These are phyloP conservation scores for Carex pumila DNA, from an alignment of 176 grass and related monocot genomes.

Conservation along the genomic window DNA sequence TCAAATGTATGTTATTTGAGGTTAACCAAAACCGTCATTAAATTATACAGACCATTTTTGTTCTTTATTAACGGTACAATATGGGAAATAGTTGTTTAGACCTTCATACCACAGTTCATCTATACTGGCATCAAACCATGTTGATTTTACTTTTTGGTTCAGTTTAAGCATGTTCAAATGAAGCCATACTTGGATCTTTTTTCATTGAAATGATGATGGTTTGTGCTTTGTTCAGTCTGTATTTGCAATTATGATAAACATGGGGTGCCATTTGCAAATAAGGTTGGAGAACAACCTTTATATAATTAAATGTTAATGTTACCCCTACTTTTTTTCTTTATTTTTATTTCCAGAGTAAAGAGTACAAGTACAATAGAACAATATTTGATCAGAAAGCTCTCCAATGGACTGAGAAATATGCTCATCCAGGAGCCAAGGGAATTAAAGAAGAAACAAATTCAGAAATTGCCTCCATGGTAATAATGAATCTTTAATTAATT, in stretches of 20 bases:
- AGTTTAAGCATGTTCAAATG: background rate
- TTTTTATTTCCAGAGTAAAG: constrained; percentile 50
- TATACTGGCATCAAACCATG: background rate
- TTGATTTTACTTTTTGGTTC: background rate
- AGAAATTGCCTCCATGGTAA: background rate
- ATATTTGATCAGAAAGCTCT: constrained; percentile 66
- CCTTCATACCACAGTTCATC: background rate
- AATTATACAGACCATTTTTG: background rate
- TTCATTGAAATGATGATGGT: background rate
- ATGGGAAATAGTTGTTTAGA: background rate
- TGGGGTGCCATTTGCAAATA: background rate
- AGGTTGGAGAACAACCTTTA: background rate
- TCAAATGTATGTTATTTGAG: background rate
- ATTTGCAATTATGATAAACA: background rate
- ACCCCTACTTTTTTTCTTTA: background rate
- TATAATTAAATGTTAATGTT: background rate
- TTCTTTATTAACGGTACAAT: background rate
- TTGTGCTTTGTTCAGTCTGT: background rate
- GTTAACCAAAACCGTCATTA: background rate
- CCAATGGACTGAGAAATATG: constrained; percentile 69
- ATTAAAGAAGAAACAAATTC: constrained; percentile 10
- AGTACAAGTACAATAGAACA: constrained; percentile 79
- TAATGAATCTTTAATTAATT: background rate
- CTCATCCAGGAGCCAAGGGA: constrained; percentile 38
- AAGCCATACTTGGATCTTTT: no score